Evolutionary conservation across 73 alveolate genomes (phyloP).

Genomic region (Paraurostyla sp.): DNA sequence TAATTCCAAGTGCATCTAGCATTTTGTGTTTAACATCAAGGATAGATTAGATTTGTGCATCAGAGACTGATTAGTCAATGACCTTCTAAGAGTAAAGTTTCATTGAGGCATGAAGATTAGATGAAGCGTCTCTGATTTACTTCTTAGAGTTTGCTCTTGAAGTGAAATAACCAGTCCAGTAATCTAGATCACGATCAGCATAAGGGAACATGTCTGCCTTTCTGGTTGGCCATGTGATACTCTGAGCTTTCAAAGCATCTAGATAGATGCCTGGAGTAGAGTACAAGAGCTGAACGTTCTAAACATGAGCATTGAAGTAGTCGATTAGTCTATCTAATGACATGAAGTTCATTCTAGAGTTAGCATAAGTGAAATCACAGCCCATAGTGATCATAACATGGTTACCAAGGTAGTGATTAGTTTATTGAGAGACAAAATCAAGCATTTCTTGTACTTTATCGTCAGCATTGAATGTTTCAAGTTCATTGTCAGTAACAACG

Average conservation of each 20-base stretch:
- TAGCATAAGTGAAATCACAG: conserved; percentile 79
- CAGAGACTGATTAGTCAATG: conserved; percentile 1
- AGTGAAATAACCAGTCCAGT: conserved; percentile 97
- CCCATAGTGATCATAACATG: conserved; percentile 83
- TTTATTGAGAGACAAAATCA: conserved; percentile 68
- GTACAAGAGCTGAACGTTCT: conserved; percentile 56
- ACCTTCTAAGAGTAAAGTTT: conserved; percentile 26
- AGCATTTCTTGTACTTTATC: conserved; percentile 59
- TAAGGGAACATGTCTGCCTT: conserved; percentile 89
- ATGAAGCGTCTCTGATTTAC: conserved; percentile 71
- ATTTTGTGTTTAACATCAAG: conserved; percentile 44
- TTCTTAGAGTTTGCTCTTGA: conserved; percentile 91
- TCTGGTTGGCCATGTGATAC: conserved; percentile 72
- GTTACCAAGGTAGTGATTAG: conserved; percentile 71
- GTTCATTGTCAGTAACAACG: conserved; percentile 51
- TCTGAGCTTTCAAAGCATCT: conserved; percentile 59
- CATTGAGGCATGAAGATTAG: conserved; percentile 21
- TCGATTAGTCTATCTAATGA: conserved; percentile 76
- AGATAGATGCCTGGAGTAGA: conserved; percentile 86
- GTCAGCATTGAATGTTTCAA: conserved; percentile 68
- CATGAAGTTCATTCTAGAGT: conserved; percentile 73
- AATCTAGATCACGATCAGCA: conserved; percentile 80
- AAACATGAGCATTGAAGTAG: conserved; percentile 69
- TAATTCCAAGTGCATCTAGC: conserved; percentile 57
- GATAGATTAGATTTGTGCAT: conserved; percentile 79